phyloP scores from a whole-genome alignment of 176 grass and related monocot genomes.

The Dactylis glomerata region DNA sequence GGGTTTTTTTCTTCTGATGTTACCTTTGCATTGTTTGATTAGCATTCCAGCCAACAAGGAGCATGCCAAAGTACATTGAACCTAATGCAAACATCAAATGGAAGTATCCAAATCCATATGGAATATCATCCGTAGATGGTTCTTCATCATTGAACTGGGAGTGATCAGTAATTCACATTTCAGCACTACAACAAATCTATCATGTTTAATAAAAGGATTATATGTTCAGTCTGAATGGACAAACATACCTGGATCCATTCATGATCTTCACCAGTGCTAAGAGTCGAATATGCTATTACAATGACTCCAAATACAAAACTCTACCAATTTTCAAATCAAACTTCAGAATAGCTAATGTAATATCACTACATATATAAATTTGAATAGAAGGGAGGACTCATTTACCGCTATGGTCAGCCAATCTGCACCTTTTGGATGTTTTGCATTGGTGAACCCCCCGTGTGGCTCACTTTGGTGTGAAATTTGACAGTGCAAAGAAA shows the following conservation, averaged over 20 bases:
- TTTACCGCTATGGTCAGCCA: background rate
- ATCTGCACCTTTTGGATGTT: background rate
- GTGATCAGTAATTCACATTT: background rate
- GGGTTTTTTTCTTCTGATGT: too few relatives aligned
- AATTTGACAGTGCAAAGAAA: background rate
- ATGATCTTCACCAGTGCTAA: background rate
- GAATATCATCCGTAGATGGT: background rate
- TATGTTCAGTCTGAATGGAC: background rate
- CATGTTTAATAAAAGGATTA: background rate
- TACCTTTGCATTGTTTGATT: slow-evolving; percentile 34
- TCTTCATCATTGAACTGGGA: background rate
- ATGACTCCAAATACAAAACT: too few relatives aligned
- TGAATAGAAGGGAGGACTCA: background rate
- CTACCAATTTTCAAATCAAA: background rate
- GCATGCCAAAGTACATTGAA: slow-evolving; percentile 91
- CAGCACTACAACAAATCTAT: background rate
- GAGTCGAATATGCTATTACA: background rate
- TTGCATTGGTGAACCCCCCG: background rate
- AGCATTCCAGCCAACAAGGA: slow-evolving; percentile 78
- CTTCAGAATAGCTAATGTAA: background rate
- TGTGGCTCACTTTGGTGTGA: background rate
- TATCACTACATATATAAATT: background rate
- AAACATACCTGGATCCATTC: background rate
- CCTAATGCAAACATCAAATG: slow-evolving; percentile 95
- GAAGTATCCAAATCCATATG: slow-evolving; percentile 73